Evolutionary conservation across 805 yeast species (phyloP), one percentile per base, ranked within the genome.

Genomic region (Ogataea salicorniae): DNA sequence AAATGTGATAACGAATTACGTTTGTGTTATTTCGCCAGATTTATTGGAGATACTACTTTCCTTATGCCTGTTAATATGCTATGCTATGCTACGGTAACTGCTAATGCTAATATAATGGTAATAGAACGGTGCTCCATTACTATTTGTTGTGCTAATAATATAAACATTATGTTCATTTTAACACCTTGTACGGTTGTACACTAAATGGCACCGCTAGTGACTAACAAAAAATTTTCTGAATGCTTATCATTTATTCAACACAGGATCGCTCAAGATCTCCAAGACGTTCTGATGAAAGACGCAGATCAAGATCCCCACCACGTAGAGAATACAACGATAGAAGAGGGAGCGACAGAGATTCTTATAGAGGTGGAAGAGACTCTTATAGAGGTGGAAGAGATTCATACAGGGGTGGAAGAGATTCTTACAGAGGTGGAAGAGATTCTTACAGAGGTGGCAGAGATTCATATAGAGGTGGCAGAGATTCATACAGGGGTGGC

Each of bases 211-310:
- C 41, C 41, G 26, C 34, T 39, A 17, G 39, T 39, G 34, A 37
- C 38, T 42, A 34, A 34, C 41, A 37, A 34, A 13, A 33, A 9
- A 42, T 16, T 31, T 22, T 29, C 34, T 14, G 42, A 15, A 29
- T 34, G 26, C 15, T 31, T 15, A 13, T 31, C 20, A 34, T 23
- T 42, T 31, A 33, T 39, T 36, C 47, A 42, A 3, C 39, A 20
- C 41, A 60, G 69, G 65, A 61, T 45, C 66, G 62, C 45, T 61
- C 66, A 23, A 63, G 71, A 57, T 67, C 70, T 45, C 70, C 69
- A 42, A 51, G 58, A 42, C 60, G 69, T 53, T 58, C 47, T 31
- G 50, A 49, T 6, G 51, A 53, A 40, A 53, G 67, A 42, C 59
- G 65, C 38, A 62, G 70, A 34, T 67, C 67, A 36, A 61, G 64